Base-by-base conservation (phyloP, 2,329 filamentous ascomycete species). In the Clonostachys sp. region DNA sequence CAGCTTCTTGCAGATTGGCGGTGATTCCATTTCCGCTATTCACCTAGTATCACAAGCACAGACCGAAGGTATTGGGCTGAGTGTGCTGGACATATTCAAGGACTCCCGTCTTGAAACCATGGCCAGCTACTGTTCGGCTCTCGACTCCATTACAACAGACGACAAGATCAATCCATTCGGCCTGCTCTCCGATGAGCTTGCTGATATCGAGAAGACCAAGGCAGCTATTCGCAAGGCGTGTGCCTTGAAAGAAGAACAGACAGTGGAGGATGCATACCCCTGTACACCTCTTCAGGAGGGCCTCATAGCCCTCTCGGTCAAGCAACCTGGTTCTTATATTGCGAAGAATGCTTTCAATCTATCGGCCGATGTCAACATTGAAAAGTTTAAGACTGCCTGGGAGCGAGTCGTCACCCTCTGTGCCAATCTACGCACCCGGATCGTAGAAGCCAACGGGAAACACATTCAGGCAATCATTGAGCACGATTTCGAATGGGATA, bases 41-140 rank as follows among this genome's bases (percentile, higher is more conserved):
- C 42, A 45, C 20, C 33, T 52, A 13, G 50, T 52, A 30, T 46
- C 44, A 7, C 39, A 35, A 4, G 47, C 47, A 7, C 47, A 45
- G 5, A 34, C 50, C 13, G 41, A 36, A 14, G 61, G 58, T 12
- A 50, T 73, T 9, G 48, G 58, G 2, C 52, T 74, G 13, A 67
- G 63, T 5, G 69, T 73, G 1, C 64, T 63, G 13, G 61, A 59
- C 43, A 63, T 70, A 35, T 71, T 73, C 46, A 53, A 52, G 20
- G 45, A 46, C 38, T 40, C 45, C n/a, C 18, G 45, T 10, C 38
- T 46, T 14, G 6, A 13, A 12, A 33, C 3, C 24, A 20, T 46
- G n/a, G 38, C 45, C 5, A 20, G 35, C 36, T 33, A 44, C n/a
- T n/a, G 20, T 9, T 14, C 42, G 16, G 33, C 24, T 6, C 35